These are phyloP conservation scores for Bifiguratus adelaidae DNA, from an alignment of 192 early-diverging fungal species.

Conservation along the genomic window DNA sequence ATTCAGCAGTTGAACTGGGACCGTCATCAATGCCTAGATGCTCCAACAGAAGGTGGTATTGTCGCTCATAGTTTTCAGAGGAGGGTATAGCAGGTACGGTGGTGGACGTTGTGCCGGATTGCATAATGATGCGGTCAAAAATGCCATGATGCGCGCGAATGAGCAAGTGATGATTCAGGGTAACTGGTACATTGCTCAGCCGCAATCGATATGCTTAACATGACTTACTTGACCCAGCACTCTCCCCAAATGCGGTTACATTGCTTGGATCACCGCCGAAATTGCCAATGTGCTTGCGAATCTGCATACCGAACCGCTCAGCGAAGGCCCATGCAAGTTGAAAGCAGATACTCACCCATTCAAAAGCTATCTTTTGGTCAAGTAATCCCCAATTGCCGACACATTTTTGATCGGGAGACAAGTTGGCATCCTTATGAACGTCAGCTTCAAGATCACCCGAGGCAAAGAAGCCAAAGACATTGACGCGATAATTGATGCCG, in stretches of 20 bases:
- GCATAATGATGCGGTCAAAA: no score
- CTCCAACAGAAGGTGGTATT: no score
- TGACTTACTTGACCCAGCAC: neutral
- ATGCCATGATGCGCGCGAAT: no score
- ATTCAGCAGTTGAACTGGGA: no score
- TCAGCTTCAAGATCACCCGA: constrained; percentile 4
- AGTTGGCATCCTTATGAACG: constrained; percentile 1
- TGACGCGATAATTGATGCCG: constrained; percentile 30
- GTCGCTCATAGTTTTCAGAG: no score
- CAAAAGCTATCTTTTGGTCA: neutral
- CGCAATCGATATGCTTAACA: no score
- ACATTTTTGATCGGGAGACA: no score
- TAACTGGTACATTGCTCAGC: no score
- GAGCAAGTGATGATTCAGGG: no score
- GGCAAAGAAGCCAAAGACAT: constrained; percentile 30
- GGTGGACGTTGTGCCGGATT: no score
- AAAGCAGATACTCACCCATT: neutral
- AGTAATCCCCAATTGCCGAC: constrained; percentile 1
- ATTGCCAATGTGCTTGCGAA: neutral
- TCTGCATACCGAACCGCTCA: neutral
- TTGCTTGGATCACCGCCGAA: neutral
- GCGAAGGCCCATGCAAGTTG: neutral
- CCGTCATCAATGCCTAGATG: no score
- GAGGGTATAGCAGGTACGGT: no score
- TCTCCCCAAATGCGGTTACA: neutral